Conservation (phyloP, 2,329 filamentous ascomycete species). For the Chaetomium globosum region DNA sequence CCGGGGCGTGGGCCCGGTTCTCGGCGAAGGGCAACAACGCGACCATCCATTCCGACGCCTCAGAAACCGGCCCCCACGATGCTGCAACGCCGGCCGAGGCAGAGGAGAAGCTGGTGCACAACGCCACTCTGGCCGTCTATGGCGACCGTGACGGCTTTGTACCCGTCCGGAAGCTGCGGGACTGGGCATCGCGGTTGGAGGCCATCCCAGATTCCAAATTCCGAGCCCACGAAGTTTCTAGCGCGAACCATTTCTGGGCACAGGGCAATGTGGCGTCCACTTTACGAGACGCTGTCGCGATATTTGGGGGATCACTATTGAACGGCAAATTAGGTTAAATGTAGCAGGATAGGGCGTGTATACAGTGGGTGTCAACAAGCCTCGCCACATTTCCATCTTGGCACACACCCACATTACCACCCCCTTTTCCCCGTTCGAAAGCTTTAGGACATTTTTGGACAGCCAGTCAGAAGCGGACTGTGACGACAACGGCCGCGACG, state of each 20-base stretch:
- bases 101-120: slow-evolving; percentile 59
- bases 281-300: slow-evolving; percentile 40
- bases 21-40: slow-evolving; percentile 22
- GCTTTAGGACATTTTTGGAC: too few relatives aligned
- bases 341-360: too few relatives aligned
- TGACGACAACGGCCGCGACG: too few relatives aligned
- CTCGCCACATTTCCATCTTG: too few relatives aligned
- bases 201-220: slow-evolving; percentile 47
- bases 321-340: not conserved
- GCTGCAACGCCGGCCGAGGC: slow-evolving; percentile 39
- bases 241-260: slow-evolving; percentile 58
- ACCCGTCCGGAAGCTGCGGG: slow-evolving; percentile 33
- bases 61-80: slow-evolving; percentile 16
- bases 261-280: slow-evolving; percentile 47
- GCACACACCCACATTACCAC: too few relatives aligned
- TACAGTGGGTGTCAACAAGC: too few relatives aligned
- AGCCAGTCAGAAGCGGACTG: too few relatives aligned
- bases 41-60: slow-evolving; percentile 18
- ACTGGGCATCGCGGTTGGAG: slow-evolving; percentile 49
- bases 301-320: slow-evolving; percentile 39
- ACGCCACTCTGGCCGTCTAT: slow-evolving; percentile 61
- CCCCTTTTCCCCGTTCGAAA: too few relatives aligned
- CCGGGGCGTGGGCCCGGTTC: slow-evolving; percentile 29
- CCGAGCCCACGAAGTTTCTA: slow-evolving; percentile 48
- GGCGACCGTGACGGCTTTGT: slow-evolving; percentile 36